Conservation (phyloP, 139 green algal species). For the Chlamydomonas urium region DNA sequence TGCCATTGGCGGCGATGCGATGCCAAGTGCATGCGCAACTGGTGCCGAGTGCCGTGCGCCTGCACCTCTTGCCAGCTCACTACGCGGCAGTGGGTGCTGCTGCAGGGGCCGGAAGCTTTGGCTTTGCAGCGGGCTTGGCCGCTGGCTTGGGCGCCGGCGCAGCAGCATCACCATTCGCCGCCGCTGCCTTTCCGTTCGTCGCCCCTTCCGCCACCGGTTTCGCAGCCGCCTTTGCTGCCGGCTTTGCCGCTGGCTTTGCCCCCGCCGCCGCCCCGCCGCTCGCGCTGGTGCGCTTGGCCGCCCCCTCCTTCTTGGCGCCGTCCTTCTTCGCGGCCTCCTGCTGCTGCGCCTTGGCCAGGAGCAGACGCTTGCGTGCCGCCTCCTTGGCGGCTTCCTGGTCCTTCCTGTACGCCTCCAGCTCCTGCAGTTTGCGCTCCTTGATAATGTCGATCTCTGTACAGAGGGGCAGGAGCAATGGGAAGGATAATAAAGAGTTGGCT, state of each 20-base stretch:
- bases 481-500: too few species aligned
- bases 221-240: background rate
- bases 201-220: background rate
- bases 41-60: too few species aligned
- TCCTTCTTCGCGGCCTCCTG: slow-evolving; percentile 20
- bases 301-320: background rate
- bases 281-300: background rate
- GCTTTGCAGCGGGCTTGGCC: too few species aligned
- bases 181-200: too few species aligned
- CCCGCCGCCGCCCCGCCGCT: background rate
- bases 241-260: background rate
- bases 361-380: slow-evolving; percentile 28
- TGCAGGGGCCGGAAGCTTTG: too few species aligned
- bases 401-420: slow-evolving; percentile 39
- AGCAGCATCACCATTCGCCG: too few species aligned
- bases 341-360: slow-evolving; percentile 30
- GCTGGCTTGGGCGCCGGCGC: too few species aligned
- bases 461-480: too few species aligned
- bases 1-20: too few species aligned
- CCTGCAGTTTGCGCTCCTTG: slow-evolving; percentile 27
- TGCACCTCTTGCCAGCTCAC: too few species aligned
- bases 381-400: slow-evolving; percentile 35
- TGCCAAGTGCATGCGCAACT: too few species aligned
- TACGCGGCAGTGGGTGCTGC: too few species aligned
- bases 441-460: slow-evolving; percentile 35